Percentiles rank a stretch among this genome's conserved stretches.
Evolutionary conservation across 1,284 basidiomycete species (phyloP).

Genomic region (Microbotryum saponariae): DNA sequence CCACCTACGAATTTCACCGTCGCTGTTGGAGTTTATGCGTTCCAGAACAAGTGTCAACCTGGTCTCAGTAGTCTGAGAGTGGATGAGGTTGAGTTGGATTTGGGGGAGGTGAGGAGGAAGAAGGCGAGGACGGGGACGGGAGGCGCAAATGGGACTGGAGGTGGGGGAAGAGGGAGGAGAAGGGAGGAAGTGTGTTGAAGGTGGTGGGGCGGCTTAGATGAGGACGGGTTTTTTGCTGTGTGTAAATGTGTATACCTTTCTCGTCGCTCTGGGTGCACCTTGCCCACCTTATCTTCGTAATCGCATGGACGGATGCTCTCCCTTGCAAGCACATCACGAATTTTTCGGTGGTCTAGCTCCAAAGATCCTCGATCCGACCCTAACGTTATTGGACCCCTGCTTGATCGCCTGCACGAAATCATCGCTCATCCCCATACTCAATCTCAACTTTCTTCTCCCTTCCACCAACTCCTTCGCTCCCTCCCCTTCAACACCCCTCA

Average conservation of each 20-base stretch:
- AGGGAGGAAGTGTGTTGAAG: too few relatives aligned
- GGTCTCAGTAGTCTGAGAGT: slow-evolving; percentile 25
- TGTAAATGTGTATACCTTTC: too few relatives aligned
- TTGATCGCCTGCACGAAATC: slow-evolving; percentile 82
- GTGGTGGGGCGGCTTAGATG: too few relatives aligned
- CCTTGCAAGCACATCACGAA: neutral
- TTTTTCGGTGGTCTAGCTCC: slow-evolving; percentile 46
- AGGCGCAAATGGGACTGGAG: too few relatives aligned
- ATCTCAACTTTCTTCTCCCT: slow-evolving; percentile 54
- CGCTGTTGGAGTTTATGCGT: slow-evolving; percentile 26
- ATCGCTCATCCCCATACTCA: slow-evolving; percentile 98
- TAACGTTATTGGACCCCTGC: slow-evolving; percentile 76
- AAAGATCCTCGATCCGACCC: slow-evolving; percentile 89
- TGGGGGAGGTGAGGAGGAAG: slow-evolving; percentile 32
- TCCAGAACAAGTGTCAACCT: slow-evolving; percentile 30
- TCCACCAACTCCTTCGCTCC: slow-evolving; percentile 47
- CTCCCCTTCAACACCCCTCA: slow-evolving; percentile 32
- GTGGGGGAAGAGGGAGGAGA: too few relatives aligned
- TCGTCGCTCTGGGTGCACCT: too few relatives aligned
- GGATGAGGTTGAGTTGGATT: slow-evolving; percentile 31
- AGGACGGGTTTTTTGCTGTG: too few relatives aligned
- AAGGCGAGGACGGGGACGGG: slow-evolving; percentile 9
- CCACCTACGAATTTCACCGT: slow-evolving; percentile 29
- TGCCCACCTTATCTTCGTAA: too few relatives aligned
- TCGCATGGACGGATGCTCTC: neutral